Evolutionary conservation across 164 flowering plant species (phyloP).

Genomic region (Warburgia ugandensis): DNA sequence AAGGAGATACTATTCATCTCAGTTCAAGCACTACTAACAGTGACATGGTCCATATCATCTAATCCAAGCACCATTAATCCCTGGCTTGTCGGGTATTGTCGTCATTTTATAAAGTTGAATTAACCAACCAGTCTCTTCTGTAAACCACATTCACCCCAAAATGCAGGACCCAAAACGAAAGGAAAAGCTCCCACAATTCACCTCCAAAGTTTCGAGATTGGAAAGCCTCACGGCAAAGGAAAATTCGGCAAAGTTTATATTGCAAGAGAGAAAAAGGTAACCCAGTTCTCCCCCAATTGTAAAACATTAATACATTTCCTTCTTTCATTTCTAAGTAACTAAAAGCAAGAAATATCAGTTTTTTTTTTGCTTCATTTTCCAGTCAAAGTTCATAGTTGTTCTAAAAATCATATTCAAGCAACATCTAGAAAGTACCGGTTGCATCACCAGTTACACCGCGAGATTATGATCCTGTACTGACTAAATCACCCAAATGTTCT

Average conservation of each 20-base stretch:
- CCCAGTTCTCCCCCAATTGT: not conserved
- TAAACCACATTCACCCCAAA: too few relatives aligned
- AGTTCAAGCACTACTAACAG: too few relatives aligned
- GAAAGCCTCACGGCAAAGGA: conserved; percentile 82
- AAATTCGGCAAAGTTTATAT: conserved; percentile 88
- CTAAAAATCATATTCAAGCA: conserved; percentile 77
- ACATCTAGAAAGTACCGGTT: conserved; percentile 68
- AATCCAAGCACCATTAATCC: too few relatives aligned
- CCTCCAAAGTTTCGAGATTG: conserved; percentile 69
- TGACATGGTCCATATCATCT: too few relatives aligned
- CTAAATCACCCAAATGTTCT: conserved; percentile 80
- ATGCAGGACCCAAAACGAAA: too few relatives aligned
- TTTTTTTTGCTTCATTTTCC: not conserved
- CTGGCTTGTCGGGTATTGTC: too few relatives aligned
- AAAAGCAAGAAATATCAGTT: not conserved
- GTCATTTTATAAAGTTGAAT: too few relatives aligned
- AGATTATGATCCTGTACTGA: conserved; percentile 75
- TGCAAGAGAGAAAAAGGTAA: conserved; percentile 70
- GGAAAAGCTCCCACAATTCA: too few relatives aligned
- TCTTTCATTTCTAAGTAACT: not conserved
- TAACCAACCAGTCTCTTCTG: too few relatives aligned
- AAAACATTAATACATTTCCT: too few relatives aligned
- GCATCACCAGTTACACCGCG: conserved; percentile 71
- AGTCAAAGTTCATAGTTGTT: conserved; percentile 78
- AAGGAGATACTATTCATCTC: too few relatives aligned